These are phyloP conservation scores for Ormosia emarginata DNA, from an alignment of 306 rosid species.

Conservation along the genomic window DNA sequence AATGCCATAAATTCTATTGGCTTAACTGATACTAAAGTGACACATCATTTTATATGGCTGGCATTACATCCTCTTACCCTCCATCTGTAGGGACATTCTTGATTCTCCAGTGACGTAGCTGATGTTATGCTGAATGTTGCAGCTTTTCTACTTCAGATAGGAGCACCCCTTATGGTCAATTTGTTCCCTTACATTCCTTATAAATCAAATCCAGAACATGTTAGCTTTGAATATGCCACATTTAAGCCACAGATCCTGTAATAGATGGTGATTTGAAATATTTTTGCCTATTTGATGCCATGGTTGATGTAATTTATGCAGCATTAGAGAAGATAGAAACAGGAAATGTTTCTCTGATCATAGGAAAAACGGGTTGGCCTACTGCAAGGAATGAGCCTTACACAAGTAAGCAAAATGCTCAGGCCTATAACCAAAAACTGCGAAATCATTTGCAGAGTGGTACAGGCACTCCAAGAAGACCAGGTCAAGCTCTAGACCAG, in stretches of 20 bases:
- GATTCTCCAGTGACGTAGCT: neutral
- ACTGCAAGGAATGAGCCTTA: slow-evolving; percentile 1
- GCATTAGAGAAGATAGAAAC: neutral
- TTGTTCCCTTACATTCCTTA: slow-evolving; percentile 12
- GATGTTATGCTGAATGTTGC: neutral
- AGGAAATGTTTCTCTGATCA: neutral
- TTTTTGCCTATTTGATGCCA: neutral
- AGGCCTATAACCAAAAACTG: neutral
- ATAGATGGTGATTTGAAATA: neutral
- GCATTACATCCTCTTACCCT: too few species aligned
- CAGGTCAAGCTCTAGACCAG: neutral
- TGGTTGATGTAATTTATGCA: slow-evolving; percentile 2
- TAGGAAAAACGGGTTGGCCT: slow-evolving; percentile 24
- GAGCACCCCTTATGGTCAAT: slow-evolving; percentile 24
- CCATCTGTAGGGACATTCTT: too few species aligned
- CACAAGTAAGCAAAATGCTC: neutral
- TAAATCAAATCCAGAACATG: neutral
- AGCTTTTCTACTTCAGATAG: neutral
- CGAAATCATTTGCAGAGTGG: neutral
- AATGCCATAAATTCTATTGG: too few species aligned
- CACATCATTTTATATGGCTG: too few species aligned
- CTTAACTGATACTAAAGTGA: too few species aligned
- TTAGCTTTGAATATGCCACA: slow-evolving; percentile 2
- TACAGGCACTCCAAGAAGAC: slow-evolving; percentile 17
- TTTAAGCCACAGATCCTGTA: neutral